These are phyloP conservation scores for Peronospora farinosa DNA, from an alignment of 352 stramenopile genomes.

Conservation along the genomic window DNA sequence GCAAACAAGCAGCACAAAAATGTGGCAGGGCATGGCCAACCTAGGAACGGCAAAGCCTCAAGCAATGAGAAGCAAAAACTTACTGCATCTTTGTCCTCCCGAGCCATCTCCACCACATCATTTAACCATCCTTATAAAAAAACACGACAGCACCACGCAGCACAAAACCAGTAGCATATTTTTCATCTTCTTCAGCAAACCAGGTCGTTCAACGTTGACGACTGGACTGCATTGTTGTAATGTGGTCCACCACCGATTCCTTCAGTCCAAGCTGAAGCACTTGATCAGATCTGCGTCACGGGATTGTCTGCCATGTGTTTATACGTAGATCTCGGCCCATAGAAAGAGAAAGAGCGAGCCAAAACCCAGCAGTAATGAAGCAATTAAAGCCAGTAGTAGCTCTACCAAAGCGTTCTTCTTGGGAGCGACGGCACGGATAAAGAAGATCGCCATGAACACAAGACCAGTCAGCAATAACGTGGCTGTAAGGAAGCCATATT, in stretches of 20 bases:
- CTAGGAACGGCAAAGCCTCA: constrained; percentile 32
- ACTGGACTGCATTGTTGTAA: neutral
- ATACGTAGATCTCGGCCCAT: constrained; percentile 86
- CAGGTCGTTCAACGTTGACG: neutral
- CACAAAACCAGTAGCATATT: constrained; percentile 33
- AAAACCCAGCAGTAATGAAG: constrained; percentile 69
- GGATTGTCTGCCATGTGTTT: constrained; percentile 11
- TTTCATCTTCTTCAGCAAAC: constrained; percentile 23
- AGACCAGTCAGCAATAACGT: constrained; percentile 58
- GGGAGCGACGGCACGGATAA: constrained; percentile 62
- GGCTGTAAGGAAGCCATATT: constrained; percentile 60
- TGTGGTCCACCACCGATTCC: neutral
- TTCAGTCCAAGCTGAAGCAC: constrained; percentile 11
- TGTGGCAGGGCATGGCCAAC: constrained; percentile 25
- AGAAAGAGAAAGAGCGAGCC: constrained; percentile 84
- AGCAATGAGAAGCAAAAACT: constrained; percentile 30
- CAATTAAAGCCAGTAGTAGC: constrained; percentile 56
- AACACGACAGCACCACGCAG: constrained; percentile 17
- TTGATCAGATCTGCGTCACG: neutral
- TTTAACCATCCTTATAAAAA: constrained; percentile 4
- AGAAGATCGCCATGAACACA: constrained; percentile 78
- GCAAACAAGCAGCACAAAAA: constrained; percentile 11
- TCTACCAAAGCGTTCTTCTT: constrained; percentile 79
- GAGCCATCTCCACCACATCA: constrained; percentile 8
- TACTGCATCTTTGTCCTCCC: constrained; percentile 20